Base-by-base conservation (phyloP, 768 basidiomycete species). In the Nidularia sp. region DNA sequence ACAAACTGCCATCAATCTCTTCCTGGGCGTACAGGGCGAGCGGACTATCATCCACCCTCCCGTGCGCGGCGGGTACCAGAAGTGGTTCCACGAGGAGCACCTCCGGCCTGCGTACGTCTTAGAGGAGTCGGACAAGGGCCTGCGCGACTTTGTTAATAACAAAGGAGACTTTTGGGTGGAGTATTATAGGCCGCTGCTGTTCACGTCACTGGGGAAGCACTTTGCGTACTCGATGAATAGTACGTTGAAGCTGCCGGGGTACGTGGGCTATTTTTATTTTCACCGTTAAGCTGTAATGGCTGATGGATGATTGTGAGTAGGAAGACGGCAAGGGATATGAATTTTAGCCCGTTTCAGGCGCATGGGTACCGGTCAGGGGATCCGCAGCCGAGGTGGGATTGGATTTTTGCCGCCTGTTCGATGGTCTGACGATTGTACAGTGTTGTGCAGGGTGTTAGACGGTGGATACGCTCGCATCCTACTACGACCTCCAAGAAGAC, bases 1-100 rank as follows among this genome's bases (percentile, higher is more conserved):
- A 66, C 97, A 99, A 69, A 79, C 88, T 6, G 95, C 96, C 5
- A 99, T 98, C 65, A 94, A 99, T 68, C 79, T 98, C n/a, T 98
- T 98, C 68, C 83, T 98, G 2, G 91, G 94, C 35, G 79, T 92
- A 2, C 75, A 82, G 50, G 77, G 76, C 34, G 77, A 81, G 51
- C 74, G 76, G n/a, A 74, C 76, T 0, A 75, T 75, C 34, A 65
- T 70, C 2, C 76, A 74, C 8, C 71, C 78, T 1, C 75, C 76
- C 2, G 74, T 79, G 2, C 79, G 90, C 0, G 79, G 85, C 0
- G 85, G 86, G 7, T 98, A 98, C 65, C 83, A 81, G 58, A 76
- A 87, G 48, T 98, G 96, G 96, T 98, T 81, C 68, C 75, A 85
- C 43, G 75, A 81, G n/a, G 75, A 81, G 49, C 72, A 90, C 57